These are phyloP conservation scores for Circinella umbellata DNA, from an alignment of 371 early-diverging fungal genomes.

Conservation along the genomic window DNA sequence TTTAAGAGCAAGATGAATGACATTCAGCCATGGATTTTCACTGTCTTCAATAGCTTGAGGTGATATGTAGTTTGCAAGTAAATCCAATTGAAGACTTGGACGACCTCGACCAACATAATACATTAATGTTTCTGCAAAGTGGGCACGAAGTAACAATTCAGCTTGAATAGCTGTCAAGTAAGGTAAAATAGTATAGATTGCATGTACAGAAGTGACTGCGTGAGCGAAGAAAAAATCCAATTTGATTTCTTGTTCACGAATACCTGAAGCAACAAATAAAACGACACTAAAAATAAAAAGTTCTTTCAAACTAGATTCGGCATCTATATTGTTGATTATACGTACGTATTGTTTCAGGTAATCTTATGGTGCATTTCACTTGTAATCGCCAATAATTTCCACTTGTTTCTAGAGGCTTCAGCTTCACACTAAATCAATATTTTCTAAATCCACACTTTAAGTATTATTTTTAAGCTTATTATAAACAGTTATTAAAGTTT, in stretches of 20 bases:
- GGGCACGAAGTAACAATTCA: slow-evolving; percentile 40
- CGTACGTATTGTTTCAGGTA: too few species aligned
- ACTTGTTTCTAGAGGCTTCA: too few species aligned
- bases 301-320: slow-evolving; percentile 37
- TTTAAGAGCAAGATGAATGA: slow-evolving; percentile 44
- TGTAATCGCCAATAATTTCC: too few species aligned
- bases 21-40: slow-evolving; percentile 51
- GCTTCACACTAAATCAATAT: too few species aligned
- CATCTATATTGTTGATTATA: slow-evolving; percentile 24
- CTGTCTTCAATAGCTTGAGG: not conserved
- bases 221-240: slow-evolving; percentile 59
- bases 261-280: slow-evolving; percentile 33
- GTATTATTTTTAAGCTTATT: too few species aligned
- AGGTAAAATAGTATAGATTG: slow-evolving; percentile 47
- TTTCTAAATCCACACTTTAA: too few species aligned
- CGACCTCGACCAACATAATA: slow-evolving; percentile 48
- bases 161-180: slow-evolving; percentile 36
- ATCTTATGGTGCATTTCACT: too few species aligned
- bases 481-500: too few species aligned
- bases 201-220: slow-evolving; percentile 54
- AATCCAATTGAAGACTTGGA: slow-evolving; percentile 41
- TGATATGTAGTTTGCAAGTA: slow-evolving; percentile 31
- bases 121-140: slow-evolving; percentile 32
- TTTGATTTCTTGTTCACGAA: slow-evolving; percentile 32
- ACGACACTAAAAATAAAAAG: slow-evolving; percentile 27